Evolutionary conservation across 345 rosid species (phyloP), one percentile per base, ranked within the genome.

Genomic region (Hevea brasiliensis): DNA sequence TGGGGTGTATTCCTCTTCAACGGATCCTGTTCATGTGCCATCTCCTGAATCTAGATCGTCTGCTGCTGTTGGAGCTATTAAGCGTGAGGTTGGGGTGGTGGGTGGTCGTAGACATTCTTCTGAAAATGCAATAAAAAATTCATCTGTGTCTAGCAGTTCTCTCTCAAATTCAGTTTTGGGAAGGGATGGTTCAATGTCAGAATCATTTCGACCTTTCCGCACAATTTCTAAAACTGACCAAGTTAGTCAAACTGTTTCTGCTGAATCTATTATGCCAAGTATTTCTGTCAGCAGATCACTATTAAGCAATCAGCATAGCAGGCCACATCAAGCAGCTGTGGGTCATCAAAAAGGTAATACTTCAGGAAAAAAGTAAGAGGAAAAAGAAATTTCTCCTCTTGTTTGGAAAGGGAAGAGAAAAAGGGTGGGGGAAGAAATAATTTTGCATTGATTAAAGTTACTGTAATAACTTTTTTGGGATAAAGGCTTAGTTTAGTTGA

Each of bases 11-110:
- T 90, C 91, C 42, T 94, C 98, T 71, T 88, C 97, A 57, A 86
- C 86, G 55, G 98, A 92, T 80, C 97, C 97, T 73, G 93, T 92
- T 80, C 97, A 94, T 76, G 97, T 90, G 67, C 98, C 97, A 80
- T 92, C 97, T 80, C 95, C 93, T 60, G 97, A 88, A 76, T 89
- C 93, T 20, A 82, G 95, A 85, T 74, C 95, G 62, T 81, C 89
- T 73, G 83, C 86, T 82, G 85, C 81, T 57, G 90, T 88, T 81
- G 96, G 97, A 79, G 91, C 97, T 75, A 94, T 94, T 66, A 90
- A 84, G 85, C 97, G 96, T 76, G 98, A 92, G 79, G 96, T 92
- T 78, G 97, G 93, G 70, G 90, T 86, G 68, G 95, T 83, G 50
- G 93, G 97, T 56, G 87, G 82, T 68, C 89, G 87, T 58, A 84